Evolutionary conservation across 2,329 filamentous ascomycete species (phyloP).

Genomic region (Cercospora zeina): DNA sequence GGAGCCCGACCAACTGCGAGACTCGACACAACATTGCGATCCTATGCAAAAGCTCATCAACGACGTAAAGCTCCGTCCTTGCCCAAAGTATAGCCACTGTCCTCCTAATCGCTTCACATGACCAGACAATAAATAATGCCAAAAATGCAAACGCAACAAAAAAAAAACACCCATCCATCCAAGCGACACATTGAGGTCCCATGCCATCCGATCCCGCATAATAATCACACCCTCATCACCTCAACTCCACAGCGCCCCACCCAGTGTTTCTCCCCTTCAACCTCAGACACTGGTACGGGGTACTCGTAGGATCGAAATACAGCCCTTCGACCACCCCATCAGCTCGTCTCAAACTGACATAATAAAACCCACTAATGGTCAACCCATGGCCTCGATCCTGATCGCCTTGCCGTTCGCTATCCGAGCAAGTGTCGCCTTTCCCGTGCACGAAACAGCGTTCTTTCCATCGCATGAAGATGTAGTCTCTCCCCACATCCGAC

Average conservation of each 20-base stretch:
- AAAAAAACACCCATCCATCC: no score
- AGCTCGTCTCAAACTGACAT: constrained; percentile 50
- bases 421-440: constrained; percentile 34
- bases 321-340: constrained; percentile 54
- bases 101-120: neutral
- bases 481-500: constrained; percentile 47
- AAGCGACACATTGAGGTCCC: neutral
- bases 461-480: constrained; percentile 60
- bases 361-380: constrained; percentile 58
- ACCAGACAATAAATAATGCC: neutral
- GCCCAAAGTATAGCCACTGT: neutral
- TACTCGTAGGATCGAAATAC: constrained; percentile 57
- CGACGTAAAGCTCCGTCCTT: neutral
- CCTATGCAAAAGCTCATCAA: no score
- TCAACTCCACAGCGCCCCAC: constrained; percentile 45
- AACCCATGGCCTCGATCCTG: constrained; percentile 47
- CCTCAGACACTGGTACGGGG: constrained; percentile 55
- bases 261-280: constrained; percentile 44
- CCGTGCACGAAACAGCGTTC: constrained; percentile 52
- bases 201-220: neutral
- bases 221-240: constrained; percentile 31
- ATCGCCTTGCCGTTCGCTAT: constrained; percentile 31
- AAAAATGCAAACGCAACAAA: neutral
- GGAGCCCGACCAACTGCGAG: no score
- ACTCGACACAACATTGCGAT: neutral